These are phyloP conservation scores for Pelargonium myrrhifolium DNA, from an alignment of 441 rosid genomes.

Conservation along the genomic window DNA sequence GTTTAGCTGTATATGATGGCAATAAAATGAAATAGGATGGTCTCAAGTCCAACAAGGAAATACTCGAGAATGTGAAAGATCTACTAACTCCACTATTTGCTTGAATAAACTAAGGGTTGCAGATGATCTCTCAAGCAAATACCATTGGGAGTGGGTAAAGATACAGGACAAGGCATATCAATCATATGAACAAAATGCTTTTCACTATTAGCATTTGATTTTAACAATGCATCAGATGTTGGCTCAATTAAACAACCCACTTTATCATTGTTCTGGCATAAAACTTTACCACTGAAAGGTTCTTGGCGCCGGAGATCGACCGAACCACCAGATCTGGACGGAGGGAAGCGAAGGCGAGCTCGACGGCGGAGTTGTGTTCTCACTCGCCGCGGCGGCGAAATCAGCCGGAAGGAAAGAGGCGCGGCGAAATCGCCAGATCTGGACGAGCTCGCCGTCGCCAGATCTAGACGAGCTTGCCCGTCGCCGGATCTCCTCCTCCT, in stretches of 20 bases:
- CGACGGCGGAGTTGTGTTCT: too few species aligned
- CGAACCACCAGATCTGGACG: too few species aligned
- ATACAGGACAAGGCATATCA: conserved; percentile 26
- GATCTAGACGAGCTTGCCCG: too few species aligned
- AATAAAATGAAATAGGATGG: conserved; percentile 47
- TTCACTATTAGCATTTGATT: conserved; percentile 26
- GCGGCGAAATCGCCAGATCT: too few species aligned
- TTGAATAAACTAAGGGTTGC: conserved; percentile 43
- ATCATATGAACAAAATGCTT: conserved; percentile 22
- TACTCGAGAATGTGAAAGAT: conserved; percentile 57
- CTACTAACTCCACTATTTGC: conserved; percentile 70
- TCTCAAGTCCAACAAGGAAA: conserved; percentile 45
- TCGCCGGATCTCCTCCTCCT: too few species aligned
- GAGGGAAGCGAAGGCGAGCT: too few species aligned
- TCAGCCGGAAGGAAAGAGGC: too few species aligned
- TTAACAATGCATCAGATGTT: conserved; percentile 27
- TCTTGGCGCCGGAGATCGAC: too few species aligned
- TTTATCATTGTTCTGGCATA: conserved; percentile 26
- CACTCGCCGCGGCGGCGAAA: too few species aligned
- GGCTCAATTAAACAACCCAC: conserved; percentile 22
- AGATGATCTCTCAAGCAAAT: conserved; percentile 60
- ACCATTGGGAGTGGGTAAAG: conserved; percentile 27
- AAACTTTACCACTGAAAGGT: conserved; percentile 23
- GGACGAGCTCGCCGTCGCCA: too few species aligned
- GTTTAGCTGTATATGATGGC: conserved; percentile 39